Evolutionary conservation across 352 stramenopile genomes (phyloP).

Genomic region (Globisporangium takayamanum): DNA sequence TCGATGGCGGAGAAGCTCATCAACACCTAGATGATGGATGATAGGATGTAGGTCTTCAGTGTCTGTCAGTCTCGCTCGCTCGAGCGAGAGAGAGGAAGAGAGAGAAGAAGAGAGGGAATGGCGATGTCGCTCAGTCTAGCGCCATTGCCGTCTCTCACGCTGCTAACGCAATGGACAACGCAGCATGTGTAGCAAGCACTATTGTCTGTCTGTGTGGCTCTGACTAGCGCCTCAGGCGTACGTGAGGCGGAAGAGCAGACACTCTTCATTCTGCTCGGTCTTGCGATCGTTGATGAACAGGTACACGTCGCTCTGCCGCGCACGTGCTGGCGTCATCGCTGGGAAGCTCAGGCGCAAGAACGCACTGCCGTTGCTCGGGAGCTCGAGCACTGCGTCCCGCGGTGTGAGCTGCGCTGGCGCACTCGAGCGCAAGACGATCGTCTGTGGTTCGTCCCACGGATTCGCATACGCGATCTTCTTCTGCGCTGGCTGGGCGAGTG

Average conservation of each 20-base stretch:
- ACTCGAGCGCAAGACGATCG: constrained; percentile 81
- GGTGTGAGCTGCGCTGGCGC: constrained; percentile 61
- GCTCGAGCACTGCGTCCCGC: constrained; percentile 54
- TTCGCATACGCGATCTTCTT: constrained; percentile 94
- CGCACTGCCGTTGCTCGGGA: constrained; percentile 38
- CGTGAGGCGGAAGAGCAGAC: constrained; percentile 81
- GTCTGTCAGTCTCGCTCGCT: background rate
- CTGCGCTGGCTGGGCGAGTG: constrained; percentile 44
- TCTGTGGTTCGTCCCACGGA: constrained; percentile 84
- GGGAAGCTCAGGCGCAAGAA: constrained; percentile 54
- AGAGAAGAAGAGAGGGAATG: too few species aligned
- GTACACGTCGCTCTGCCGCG: constrained; percentile 47
- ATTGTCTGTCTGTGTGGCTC: background rate
- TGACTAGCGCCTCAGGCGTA: constrained; percentile 30
- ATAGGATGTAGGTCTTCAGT: background rate
- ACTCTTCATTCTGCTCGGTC: constrained; percentile 91
- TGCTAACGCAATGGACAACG: too few species aligned
- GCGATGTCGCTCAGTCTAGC: too few species aligned
- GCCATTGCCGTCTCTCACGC: too few species aligned
- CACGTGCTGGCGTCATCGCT: constrained; percentile 1
- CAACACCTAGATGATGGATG: constrained; percentile 53
- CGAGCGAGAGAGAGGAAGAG: too few species aligned
- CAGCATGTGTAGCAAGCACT: background rate
- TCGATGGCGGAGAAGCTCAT: constrained; percentile 98
- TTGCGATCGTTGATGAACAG: constrained; percentile 91